Evolutionary conservation across 805 yeast species (phyloP).

Genomic region (Yamadazyma tumulicola): DNA sequence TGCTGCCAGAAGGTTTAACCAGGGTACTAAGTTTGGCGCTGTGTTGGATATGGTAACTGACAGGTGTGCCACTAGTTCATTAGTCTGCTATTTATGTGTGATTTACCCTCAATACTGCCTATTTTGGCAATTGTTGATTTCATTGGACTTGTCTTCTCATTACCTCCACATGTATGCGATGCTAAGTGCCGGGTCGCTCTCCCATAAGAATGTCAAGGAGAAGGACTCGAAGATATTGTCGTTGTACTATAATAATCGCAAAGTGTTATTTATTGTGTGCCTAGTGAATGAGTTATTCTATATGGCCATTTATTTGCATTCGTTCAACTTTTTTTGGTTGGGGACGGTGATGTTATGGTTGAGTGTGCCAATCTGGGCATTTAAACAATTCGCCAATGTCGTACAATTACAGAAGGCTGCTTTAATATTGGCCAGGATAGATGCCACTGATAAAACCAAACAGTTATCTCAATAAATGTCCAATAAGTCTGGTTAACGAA

Average conservation of each 20-base stretch:
- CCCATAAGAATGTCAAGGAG: slow-evolving; percentile 80
- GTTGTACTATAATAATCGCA: slow-evolving; percentile 83
- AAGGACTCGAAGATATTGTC: slow-evolving; percentile 69
- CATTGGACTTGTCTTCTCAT: slow-evolving; percentile 87
- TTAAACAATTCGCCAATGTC: slow-evolving; percentile 87
- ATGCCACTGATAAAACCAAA: slow-evolving; percentile 47
- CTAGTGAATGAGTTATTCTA: slow-evolving; percentile 91
- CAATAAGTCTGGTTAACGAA: too few species aligned
- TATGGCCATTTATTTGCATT: slow-evolving; percentile 78
- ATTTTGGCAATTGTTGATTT: slow-evolving; percentile 77
- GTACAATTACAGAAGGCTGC: slow-evolving; percentile 89
- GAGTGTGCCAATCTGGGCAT: slow-evolving; percentile 82
- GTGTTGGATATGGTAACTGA: slow-evolving; percentile 99
- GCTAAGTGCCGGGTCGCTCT: slow-evolving; percentile 68
- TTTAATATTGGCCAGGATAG: slow-evolving; percentile 69
- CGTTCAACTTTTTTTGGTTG: slow-evolving; percentile 58
- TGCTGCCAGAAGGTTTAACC: slow-evolving; percentile 86
- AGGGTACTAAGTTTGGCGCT: slow-evolving; percentile 91
- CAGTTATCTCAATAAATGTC: background rate
- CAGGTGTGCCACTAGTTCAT: slow-evolving; percentile 92
- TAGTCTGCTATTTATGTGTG: slow-evolving; percentile 80
- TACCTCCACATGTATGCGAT: slow-evolving; percentile 99
- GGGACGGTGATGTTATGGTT: slow-evolving; percentile 57
- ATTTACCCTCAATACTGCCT: slow-evolving; percentile 69
- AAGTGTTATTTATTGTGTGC: slow-evolving; percentile 82